Evolutionary conservation across 257 asterid genomes (phyloP).

Genomic region (Misopates orontium): DNA sequence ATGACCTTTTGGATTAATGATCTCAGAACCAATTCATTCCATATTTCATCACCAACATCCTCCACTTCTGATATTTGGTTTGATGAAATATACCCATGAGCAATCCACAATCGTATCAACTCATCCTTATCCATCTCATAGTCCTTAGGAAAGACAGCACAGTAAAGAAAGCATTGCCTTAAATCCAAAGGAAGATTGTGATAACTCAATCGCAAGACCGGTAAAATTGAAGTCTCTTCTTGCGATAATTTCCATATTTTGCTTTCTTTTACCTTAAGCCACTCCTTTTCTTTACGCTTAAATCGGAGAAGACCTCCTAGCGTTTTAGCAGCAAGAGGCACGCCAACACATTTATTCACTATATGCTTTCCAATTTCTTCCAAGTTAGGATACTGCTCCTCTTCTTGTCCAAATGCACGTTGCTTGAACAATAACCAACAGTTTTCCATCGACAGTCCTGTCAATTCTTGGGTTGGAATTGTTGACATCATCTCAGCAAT

Average conservation of each 20-base stretch:
- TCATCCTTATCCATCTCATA: slow-evolving; percentile 9
- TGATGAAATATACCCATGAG: slow-evolving; percentile 35
- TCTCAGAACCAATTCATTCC: slow-evolving; percentile 32
- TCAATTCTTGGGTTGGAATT: slow-evolving; percentile 18
- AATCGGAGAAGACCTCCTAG: slow-evolving; percentile 36
- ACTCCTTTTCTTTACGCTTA: slow-evolving; percentile 28
- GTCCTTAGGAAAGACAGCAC: slow-evolving; percentile 35
- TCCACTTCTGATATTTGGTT: slow-evolving; percentile 24
- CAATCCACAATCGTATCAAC: slow-evolving; percentile 30
- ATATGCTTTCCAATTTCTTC: slow-evolving; percentile 32
- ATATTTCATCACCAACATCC: slow-evolving; percentile 32
- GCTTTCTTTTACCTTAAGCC: slow-evolving; percentile 28
- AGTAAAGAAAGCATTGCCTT: slow-evolving; percentile 40
- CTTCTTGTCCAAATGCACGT: slow-evolving; percentile 25
- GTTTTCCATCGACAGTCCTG: slow-evolving; percentile 16
- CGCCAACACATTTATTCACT: slow-evolving; percentile 30
- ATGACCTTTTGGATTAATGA: slow-evolving; percentile 24
- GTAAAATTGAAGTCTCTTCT: slow-evolving; percentile 23
- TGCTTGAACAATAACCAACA: slow-evolving; percentile 34
- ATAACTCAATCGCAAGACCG: slow-evolving; percentile 36
- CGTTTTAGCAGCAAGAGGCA: slow-evolving; percentile 35
- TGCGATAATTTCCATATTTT: slow-evolving; percentile 32
- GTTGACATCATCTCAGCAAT: slow-evolving; percentile 32
- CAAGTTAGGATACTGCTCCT: slow-evolving; percentile 2
- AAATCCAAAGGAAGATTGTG: slow-evolving; percentile 32